Evolutionary conservation across 441 rosid genomes (phyloP), one percentile per base, ranked within the genome.

Genomic region (Adansonia madagascariensis): DNA sequence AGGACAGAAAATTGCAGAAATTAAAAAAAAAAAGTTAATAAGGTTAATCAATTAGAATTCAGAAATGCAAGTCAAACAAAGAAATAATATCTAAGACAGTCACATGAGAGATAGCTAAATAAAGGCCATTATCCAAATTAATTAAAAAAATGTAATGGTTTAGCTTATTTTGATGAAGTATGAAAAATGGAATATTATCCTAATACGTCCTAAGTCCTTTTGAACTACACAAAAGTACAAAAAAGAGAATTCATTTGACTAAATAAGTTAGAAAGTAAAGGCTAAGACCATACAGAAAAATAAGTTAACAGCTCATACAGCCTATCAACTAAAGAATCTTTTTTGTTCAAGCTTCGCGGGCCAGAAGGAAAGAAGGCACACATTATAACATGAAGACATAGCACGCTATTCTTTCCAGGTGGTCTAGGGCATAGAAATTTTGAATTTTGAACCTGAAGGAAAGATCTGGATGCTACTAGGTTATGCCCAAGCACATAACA

Each of bases 391-490:
- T 0, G 0, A 20, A 73, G 12, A 43, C 76, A 73, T 65, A 20
- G 6, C 5, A 73, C 44, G 46, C 73, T 49, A 49, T 49, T 27
- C 43, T 14, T 47, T 69, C 55, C 8, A 15, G 43, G 8, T 69
- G 24, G 73, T 69, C 73, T 50, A 49, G 39, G 35, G 71, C 53
- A 67, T 43, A 41, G 49, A 64, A 18, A 35, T 47, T 7, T 69
- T 3, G 1, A 69, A 69, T 69, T 22, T 14, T 8, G 7, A 69
- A 70, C 24, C 57, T 70, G 59, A 44, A 49, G 14, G 60, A 49
- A 49, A 70, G 59, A 61, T 49, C 73, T 68, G 20, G 20, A 43
- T 52, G 3, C 15, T 22, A 24, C 46, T 50, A 69, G 20, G 2
- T 12, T 22, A 24, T 65, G 71, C 31, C 31, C 1, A 67, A 46